Conservation (phyloP, 2,329 filamentous ascomycete genomes). For the Cladosporium austrohemisphaericum region DNA sequence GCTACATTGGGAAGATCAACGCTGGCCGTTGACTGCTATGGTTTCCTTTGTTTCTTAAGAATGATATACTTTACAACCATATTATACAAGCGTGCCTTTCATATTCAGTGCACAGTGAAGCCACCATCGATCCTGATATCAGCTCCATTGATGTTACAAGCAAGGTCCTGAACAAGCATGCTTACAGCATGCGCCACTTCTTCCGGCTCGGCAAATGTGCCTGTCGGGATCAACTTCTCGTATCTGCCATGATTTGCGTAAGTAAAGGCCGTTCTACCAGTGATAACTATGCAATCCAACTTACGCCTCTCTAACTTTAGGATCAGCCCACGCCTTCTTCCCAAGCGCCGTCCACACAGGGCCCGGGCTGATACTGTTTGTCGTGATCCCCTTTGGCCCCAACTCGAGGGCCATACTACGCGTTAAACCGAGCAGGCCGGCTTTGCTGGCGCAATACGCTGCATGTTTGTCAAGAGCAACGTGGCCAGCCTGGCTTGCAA, state of each 20-base stretch:
- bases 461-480: slow-evolving; percentile 45
- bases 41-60: neutral
- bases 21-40: neutral
- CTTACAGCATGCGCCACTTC: slow-evolving; percentile 69
- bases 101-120: slow-evolving; percentile 23
- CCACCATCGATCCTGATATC: slow-evolving; percentile 37
- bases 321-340: slow-evolving; percentile 34
- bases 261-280: too few relatives aligned
- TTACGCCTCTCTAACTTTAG: slow-evolving; percentile 22
- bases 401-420: slow-evolving; percentile 48
- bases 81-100: neutral
- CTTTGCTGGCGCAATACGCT: slow-evolving; percentile 49
- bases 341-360: slow-evolving; percentile 47
- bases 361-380: slow-evolving; percentile 46
- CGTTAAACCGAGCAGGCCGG: slow-evolving; percentile 43
- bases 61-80: neutral
- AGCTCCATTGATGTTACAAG: slow-evolving; percentile 36
- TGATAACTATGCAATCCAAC: neutral
- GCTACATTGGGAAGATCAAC: neutral
- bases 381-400: slow-evolving; percentile 44
- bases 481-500: slow-evolving; percentile 47
- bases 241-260: too few relatives aligned
- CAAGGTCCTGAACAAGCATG: slow-evolving; percentile 34
- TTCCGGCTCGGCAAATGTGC: slow-evolving; percentile 31
- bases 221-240: slow-evolving; percentile 26